These are phyloP conservation scores for Flaveria robusta DNA, from an alignment of 129 eudicot genomes.

Conservation along the genomic window DNA sequence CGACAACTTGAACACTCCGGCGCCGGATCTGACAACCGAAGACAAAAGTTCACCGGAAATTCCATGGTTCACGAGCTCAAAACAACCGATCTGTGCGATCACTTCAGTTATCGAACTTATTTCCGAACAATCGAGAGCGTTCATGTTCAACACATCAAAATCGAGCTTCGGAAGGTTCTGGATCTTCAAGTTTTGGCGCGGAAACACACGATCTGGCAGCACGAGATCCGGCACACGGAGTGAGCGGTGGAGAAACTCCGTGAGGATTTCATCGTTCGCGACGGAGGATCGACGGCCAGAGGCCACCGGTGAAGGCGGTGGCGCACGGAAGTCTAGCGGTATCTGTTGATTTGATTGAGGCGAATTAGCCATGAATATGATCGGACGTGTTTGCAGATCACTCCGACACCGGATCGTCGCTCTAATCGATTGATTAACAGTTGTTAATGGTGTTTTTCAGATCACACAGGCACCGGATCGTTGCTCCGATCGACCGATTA, in stretches of 20 bases:
- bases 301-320: conserved; percentile 93
- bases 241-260: conserved; percentile 62
- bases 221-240: conserved; percentile 73
- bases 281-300: conserved; percentile 64
- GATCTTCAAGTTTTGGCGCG: conserved; percentile 57
- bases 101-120: conserved; percentile 25
- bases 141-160: conserved; percentile 16
- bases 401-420: not conserved
- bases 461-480: not conserved
- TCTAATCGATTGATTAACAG: not conserved
- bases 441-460: conserved; percentile 6
- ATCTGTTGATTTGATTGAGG: conserved; percentile 37
- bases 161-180: conserved; percentile 60
- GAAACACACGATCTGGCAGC: conserved; percentile 67
- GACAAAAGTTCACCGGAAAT: conserved; percentile 33
- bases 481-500: not conserved
- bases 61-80: conserved; percentile 75
- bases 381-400: not conserved
- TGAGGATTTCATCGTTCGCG: conserved; percentile 67
- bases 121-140: not conserved
- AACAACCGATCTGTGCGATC: conserved; percentile 57
- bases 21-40: conserved; percentile 37
- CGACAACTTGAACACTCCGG: conserved; percentile 47
- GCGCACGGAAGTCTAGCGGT: conserved; percentile 67
- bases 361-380: conserved; percentile 44